Conservation (phyloP, 768 basidiomycete genomes). For the Pleurotus cornucopiae region DNA sequence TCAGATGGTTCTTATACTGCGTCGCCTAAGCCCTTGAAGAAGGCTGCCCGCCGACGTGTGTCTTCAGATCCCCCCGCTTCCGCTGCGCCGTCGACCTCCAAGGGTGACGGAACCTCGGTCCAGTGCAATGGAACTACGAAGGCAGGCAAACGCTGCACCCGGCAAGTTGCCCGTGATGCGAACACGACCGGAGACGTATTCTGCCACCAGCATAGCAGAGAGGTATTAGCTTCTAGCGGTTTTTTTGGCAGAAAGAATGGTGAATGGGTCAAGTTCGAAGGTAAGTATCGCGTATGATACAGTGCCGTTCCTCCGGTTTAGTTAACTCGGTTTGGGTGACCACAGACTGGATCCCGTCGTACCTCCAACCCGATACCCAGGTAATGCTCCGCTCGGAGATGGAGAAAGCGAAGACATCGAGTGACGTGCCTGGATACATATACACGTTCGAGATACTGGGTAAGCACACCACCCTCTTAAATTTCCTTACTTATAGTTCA, state of each 20-base stretch:
- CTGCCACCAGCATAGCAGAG: constrained; percentile 64
- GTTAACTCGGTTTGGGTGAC: constrained; percentile 7
- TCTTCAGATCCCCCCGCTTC: constrained; percentile 8
- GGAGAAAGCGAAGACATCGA: constrained; percentile 30
- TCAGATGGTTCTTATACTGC: not conserved
- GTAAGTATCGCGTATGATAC: constrained; percentile 28
- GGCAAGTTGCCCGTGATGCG: constrained; percentile 42
- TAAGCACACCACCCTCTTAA: constrained; percentile 20
- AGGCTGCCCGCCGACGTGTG: constrained; percentile 1
- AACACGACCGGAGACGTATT: constrained; percentile 29
- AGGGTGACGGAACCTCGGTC: constrained; percentile 15
- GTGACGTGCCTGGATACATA: constrained; percentile 66
- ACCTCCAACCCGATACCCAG: constrained; percentile 60
- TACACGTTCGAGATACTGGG: constrained; percentile 81
- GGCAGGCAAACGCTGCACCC: constrained; percentile 56
- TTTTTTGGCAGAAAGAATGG: constrained; percentile 48
- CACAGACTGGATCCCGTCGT: constrained; percentile 67
- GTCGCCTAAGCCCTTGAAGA: constrained; percentile 2
- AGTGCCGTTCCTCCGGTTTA: not conserved
- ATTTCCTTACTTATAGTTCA: not conserved
- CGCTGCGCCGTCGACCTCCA: constrained; percentile 7
- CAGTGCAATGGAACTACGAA: constrained; percentile 68
- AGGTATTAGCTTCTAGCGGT: constrained; percentile 46
- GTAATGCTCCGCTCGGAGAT: constrained; percentile 50
- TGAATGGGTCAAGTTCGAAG: constrained; percentile 53